Base-by-base conservation (phyloP, 805 yeast species). In the Maudiozyma turicensis region DNA sequence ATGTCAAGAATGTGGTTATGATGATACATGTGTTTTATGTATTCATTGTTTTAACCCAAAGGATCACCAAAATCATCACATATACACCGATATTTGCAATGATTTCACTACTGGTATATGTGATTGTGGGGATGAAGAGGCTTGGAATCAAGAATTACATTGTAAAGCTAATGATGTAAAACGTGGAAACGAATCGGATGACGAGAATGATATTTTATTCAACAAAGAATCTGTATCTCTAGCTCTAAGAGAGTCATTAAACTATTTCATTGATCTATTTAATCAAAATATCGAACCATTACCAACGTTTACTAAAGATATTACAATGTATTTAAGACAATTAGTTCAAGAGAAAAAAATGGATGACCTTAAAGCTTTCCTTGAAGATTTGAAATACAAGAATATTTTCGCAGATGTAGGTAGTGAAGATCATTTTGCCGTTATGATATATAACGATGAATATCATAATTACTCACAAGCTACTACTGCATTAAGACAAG, bases 361-460 rank as follows among this genome's bases (percentile, higher is more conserved):
- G 28, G 53, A 49, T 14, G 57, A 56, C 39, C 52, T 55, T 28
- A 54, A 56, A 5, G 50, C 52, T 43, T 54, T 60, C 38, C 35
- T 58, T 40, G 50, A 50, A 29, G 57, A 55, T 35, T 46, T 53
- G 6, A 40, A 45, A 3, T 57, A 55, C 40, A 49, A 42, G 15
- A 55, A 52, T 40, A 32, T 45, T 28, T 38, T 14, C 29, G 26
- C 34, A 9, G 54, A 50, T 10, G 50, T 50, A n/a, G n/a, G 14
- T 8, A 34, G 15, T 7, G 44, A 54, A 35, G 56, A 65, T 20
- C 65, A 69, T 11, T 81, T 75, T 68, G 65, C 70, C 40, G 68
- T 84, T 33, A 59, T 82, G 26, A 69, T 84, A n/a, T 86, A 90
- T 84, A 86, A 86, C 61, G 95, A 86, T 59, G 93, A 86, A 57